Percentiles rank a stretch among this genome's conserved stretches.
Conservation (phyloP, 2,329 filamentous ascomycete genomes). For the Coniochaeta ligniaria region DNA sequence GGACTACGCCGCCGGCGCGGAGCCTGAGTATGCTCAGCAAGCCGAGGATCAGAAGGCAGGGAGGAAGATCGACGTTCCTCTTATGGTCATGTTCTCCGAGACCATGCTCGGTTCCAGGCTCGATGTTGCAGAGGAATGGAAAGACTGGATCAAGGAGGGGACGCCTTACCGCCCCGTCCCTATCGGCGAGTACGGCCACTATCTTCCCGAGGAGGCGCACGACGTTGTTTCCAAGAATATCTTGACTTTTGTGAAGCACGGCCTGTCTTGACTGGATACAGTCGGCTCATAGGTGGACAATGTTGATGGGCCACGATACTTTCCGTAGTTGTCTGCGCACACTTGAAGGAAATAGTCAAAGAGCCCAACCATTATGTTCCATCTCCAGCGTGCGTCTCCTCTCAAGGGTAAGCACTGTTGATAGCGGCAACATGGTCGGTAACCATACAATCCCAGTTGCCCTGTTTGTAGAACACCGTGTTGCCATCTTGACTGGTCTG, state of each 20-base stretch:
- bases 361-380: no score
- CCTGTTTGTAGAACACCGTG: conserved; percentile 9
- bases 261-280: not conserved
- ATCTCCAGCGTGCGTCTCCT: no score
- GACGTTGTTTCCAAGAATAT: conserved; percentile 12
- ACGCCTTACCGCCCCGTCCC: conserved; percentile 7
- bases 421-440: conserved; percentile 10
- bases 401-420: not conserved
- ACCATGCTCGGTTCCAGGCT: conserved; percentile 32
- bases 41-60: conserved; percentile 34
- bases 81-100: conserved; percentile 34
- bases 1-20: conserved; percentile 37
- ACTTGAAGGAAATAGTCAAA: no score
- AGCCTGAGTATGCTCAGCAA: conserved; percentile 33
- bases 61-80: conserved; percentile 31
- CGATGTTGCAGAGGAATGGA: conserved; percentile 34
- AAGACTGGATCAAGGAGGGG: conserved; percentile 30
- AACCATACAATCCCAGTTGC: conserved; percentile 13
- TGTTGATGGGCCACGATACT: no score
- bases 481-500: conserved; percentile 11
- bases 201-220: conserved; percentile 15
- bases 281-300: not conserved
- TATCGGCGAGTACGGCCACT: conserved; percentile 14
- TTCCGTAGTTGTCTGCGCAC: no score
- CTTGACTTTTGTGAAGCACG: conserved; percentile 4